Base-by-base conservation (phyloP, 2,329 filamentous ascomycete species). In the Fusarium nisikadoi region DNA sequence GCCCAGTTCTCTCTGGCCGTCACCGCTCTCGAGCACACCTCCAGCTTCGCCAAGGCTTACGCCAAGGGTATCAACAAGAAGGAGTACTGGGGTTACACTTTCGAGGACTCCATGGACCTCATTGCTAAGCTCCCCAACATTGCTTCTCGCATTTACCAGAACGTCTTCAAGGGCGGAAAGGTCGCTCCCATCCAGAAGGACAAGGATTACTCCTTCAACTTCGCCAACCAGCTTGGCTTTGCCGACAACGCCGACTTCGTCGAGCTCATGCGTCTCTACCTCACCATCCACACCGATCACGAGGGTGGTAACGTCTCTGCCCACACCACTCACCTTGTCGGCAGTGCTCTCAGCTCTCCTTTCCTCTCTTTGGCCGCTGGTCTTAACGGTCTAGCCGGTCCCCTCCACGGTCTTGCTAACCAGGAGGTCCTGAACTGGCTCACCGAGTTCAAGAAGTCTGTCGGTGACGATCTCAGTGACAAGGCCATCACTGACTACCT, bases 131-230 rank as follows among this genome's bases (percentile, higher is more conserved):
- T 99, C 79, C 96, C 96, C 83, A 98, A 94, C 84, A 98, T 99
- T 80, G 96, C 96, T 75, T 89, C 96, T 74, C 94, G 94, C 87
- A 99, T 99, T 90, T 99, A 99, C 92, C 96, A 97, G 89, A 99
- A 99, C 85, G 92, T 98, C 84, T 99, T 97, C 94, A 98, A 98
- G 92, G 96, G 97, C 82, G 96, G 96, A 87, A 98, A 98, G 92
- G 95, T 99, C 77, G 93, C 94, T 69, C 84, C 94, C 62, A 90
- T 97, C 83, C 92, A 98, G 89, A 97, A 97, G 90, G 95, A 98
- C 88, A 96, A 98, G 93, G 96, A 99, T 84, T 99, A 98, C 89
- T 90, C 92, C 79, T 99, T 92, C 93, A 99, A 99, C 93, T 93
- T 99, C 84, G 95, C 96, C 86, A 98, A 98, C 91, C 94, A 97